phyloP scores from a whole-genome alignment of 2,329 filamentous ascomycete genomes.

The Phialophora expanda region DNA sequence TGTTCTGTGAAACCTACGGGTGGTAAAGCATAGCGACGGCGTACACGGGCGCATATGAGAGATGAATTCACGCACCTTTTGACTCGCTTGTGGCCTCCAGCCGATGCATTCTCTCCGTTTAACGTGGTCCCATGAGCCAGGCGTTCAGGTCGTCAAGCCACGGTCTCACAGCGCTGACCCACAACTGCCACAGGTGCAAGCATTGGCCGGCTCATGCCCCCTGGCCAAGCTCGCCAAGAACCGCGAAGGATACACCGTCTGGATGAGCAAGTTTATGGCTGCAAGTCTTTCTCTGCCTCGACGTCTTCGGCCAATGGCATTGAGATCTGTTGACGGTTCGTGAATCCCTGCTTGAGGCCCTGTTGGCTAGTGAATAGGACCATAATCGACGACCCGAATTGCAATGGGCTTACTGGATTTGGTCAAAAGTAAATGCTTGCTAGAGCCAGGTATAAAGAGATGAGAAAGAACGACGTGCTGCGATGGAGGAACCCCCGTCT shows the following conservation, averaged over 20 bases:
- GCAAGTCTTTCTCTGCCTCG: not conserved
- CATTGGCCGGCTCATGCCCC: not conserved
- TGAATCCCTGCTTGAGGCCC: not conserved
- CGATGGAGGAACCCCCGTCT: not conserved
- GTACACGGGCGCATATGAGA: not conserved
- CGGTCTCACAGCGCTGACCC: not conserved
- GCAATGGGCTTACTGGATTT: not conserved
- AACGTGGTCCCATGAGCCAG: not conserved
- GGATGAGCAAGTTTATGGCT: slow-evolving; percentile 19
- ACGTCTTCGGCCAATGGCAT: not conserved
- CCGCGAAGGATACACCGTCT: slow-evolving; percentile 7
- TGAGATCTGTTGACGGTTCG: not conserved
- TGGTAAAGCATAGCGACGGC: slow-evolving; percentile 43
- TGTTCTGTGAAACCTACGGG: slow-evolving; percentile 65
- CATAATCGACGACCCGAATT: not conserved
- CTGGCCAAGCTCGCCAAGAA: slow-evolving; percentile 12
- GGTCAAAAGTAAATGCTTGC: not conserved
- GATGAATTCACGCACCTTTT: not conserved
- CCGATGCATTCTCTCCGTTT: not conserved
- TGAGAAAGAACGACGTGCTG: not conserved
- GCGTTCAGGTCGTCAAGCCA: not conserved
- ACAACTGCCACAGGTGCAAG: not conserved
- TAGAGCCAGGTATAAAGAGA: not conserved
- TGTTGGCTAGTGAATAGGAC: not conserved
- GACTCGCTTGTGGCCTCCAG: not conserved